Base-by-base conservation (phyloP, 345 rosid species). In the Lepidium aucheri region DNA sequence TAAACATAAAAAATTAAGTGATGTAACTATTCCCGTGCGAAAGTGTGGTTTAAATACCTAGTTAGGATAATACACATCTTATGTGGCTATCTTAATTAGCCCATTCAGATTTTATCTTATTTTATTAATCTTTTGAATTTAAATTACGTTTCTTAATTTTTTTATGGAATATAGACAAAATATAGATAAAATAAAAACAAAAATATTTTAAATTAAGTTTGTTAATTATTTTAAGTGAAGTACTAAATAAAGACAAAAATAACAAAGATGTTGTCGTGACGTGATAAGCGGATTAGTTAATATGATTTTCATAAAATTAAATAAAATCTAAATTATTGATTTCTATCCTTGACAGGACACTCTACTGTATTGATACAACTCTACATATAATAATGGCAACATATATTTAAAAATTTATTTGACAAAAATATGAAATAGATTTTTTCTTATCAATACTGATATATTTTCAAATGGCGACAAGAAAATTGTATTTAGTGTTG, bases 251-350 rank as follows among this genome's bases (percentile, higher is more conserved):
- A 53, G 0, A 38, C 22, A 2, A 3, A 28, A 30, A 43, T 28
- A 30, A 11, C 0, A 24, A 24, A 2, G 22, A 20, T 20, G 22
- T 20, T 1, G 22, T 1, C 20, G 43, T 15, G 73, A 68, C 65
- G 65, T 68, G 73, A 68, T 22, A 3, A 36, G 35, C n/a, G 51
- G 43, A 58, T 17, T 41, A 49, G 34, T 28, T 46, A 46, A 15
- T 56, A 24, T 17, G 65, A 36, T 3, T 32, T 13, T 26, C 47
- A 35, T 24, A 7, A 57, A 12, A 22, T 36, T 16, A 17, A 15
- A 55, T 24, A 36, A 38, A 47, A 15, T 38, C 39, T 17, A 59
- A 57, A 67, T 67, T 45, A 56, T 67, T 44, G 63, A 36, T 56
- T 26, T 36, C 3, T 66, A 53, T 66, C 55, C 38, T 44, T 44